Conservation (phyloP, 768 basidiomycete genomes). For the Lepiota brunneoincarnata region DNA sequence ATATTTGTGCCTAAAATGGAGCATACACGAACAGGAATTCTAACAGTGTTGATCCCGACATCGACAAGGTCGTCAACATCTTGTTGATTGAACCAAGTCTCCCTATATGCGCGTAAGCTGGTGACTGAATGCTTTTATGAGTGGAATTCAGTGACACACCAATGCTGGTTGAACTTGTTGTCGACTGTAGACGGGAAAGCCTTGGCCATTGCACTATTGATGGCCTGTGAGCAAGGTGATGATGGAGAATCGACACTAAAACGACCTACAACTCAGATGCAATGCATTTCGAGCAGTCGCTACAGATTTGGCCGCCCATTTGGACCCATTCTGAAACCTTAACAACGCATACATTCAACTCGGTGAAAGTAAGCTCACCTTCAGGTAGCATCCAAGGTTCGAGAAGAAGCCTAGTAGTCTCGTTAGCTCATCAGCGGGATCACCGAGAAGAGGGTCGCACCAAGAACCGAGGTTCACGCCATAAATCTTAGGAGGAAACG, state of each 20-base stretch:
- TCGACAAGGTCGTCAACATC: constrained; percentile 54
- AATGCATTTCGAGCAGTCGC: constrained; percentile 62
- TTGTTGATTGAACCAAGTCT: constrained; percentile 67
- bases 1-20: background rate
- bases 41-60: constrained; percentile 71
- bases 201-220: constrained; percentile 51
- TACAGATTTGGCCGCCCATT: constrained; percentile 71
- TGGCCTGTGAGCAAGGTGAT: background rate
- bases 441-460: constrained; percentile 26
- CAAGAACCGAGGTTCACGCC: constrained; percentile 74
- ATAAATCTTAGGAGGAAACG: constrained; percentile 49
- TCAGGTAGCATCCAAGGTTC: constrained; percentile 84
- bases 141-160: constrained; percentile 32
- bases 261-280: constrained; percentile 59
- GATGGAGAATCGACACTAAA: background rate
- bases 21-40: constrained; percentile 57
- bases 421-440: constrained; percentile 8
- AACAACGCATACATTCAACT: background rate
- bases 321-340: constrained; percentile 54
- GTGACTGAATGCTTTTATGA: background rate
- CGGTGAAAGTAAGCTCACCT: constrained; percentile 31
- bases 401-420: constrained; percentile 55
- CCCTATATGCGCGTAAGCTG: constrained; percentile 31
- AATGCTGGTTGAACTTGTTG: constrained; percentile 56
- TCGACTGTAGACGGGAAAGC: constrained; percentile 62